Evolutionary conservation across 2,329 filamentous ascomycete genomes (phyloP).

Genomic region (Penicillium janthinellum): DNA sequence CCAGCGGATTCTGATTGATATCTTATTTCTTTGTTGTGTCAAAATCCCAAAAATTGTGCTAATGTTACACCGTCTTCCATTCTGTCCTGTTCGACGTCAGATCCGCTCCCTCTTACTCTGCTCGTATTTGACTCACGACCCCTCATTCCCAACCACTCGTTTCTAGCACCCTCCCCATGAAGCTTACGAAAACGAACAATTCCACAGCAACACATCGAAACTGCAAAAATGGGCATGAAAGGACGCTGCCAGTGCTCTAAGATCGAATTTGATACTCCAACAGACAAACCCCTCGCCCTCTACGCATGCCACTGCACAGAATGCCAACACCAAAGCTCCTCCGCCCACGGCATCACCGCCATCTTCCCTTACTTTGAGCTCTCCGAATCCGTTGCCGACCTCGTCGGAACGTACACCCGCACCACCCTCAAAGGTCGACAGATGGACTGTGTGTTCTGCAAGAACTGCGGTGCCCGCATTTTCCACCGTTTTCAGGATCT

Average conservation of each 20-base stretch:
- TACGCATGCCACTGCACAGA: slow-evolving; percentile 72
- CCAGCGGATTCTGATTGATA: background rate
- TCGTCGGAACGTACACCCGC: slow-evolving; percentile 49
- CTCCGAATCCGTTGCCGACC: slow-evolving; percentile 36
- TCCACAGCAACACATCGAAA: background rate
- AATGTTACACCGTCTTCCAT: background rate
- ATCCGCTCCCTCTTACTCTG: background rate
- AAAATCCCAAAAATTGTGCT: background rate
- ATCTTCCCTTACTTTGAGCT: slow-evolving; percentile 69
- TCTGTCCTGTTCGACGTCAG: background rate
- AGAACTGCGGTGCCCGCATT: slow-evolving; percentile 65
- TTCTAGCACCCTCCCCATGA: background rate
- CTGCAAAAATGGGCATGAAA: slow-evolving; percentile 51
- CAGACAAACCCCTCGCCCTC: slow-evolving; percentile 61
- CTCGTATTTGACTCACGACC: slow-evolving; percentile 1
- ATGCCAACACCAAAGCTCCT: slow-evolving; percentile 66
- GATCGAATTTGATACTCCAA: slow-evolving; percentile 64
- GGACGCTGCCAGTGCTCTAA: slow-evolving; percentile 66
- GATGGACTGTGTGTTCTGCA: slow-evolving; percentile 69
- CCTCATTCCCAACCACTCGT: background rate
- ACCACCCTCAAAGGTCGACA: slow-evolving; percentile 59
- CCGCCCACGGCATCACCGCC: slow-evolving; percentile 68
- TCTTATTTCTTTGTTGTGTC: background rate
- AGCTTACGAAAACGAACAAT: background rate
- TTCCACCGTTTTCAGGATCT: slow-evolving; percentile 53